These are phyloP conservation scores for Entomortierella lignicola DNA, from an alignment of 192 early-diverging fungal genomes.

Conservation along the genomic window DNA sequence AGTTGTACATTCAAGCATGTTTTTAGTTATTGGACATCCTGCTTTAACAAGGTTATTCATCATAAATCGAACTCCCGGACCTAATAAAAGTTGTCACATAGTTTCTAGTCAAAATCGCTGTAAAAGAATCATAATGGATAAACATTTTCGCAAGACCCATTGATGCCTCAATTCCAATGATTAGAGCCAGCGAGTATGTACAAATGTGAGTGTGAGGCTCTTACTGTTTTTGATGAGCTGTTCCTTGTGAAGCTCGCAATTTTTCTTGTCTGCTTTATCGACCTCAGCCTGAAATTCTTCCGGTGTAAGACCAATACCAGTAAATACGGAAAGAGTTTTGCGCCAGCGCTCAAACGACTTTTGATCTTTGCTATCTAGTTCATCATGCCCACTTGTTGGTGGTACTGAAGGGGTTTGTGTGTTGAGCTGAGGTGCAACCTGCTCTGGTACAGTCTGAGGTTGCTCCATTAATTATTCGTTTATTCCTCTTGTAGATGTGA, in stretches of 20 bases:
- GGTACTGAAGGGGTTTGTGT: neutral
- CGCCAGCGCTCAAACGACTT: constrained; percentile 74
- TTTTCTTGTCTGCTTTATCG: constrained; percentile 63
- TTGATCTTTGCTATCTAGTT: constrained; percentile 59
- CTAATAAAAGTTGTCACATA: constrained; percentile 37
- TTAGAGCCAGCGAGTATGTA: too few species aligned
- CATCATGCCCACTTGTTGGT: neutral
- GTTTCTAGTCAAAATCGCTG: too few species aligned
- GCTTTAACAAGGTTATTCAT: constrained; percentile 76
- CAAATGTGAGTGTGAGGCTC: too few species aligned
- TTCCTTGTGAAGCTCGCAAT: constrained; percentile 84
- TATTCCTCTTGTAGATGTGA: too few species aligned
- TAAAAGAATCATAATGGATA: too few species aligned
- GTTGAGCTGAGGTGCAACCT: neutral
- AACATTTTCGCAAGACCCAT: too few species aligned
- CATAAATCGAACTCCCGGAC: constrained; percentile 92
- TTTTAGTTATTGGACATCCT: constrained; percentile 69
- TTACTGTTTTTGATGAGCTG: constrained; percentile 77
- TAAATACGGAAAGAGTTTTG: constrained; percentile 66
- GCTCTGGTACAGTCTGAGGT: neutral
- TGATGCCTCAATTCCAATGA: too few species aligned
- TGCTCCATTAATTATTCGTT: constrained; percentile 9
- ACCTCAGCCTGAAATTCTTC: constrained; percentile 62
- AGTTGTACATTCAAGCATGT: constrained; percentile 81
- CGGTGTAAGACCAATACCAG: constrained; percentile 69